Conservation (phyloP, 2,329 filamentous ascomycete genomes). For the Trichoderma hamatum region DNA sequence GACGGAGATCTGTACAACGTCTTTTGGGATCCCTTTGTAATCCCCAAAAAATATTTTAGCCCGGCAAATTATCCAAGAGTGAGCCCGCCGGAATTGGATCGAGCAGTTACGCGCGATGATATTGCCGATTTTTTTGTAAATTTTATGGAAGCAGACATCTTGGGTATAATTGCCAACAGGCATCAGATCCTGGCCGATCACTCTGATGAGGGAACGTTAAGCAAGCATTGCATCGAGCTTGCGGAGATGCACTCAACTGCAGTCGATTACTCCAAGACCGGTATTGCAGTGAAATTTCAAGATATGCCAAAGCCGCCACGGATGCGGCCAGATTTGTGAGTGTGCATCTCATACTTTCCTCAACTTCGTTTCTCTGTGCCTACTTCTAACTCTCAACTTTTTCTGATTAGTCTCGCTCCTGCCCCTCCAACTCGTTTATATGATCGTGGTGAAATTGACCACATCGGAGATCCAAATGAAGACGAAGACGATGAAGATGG, state of each 20-base stretch:
- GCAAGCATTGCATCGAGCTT: constrained; percentile 55
- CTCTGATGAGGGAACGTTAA: constrained; percentile 51
- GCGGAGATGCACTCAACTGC: constrained; percentile 70
- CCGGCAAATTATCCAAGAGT: constrained; percentile 73
- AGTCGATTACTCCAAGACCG: constrained; percentile 78
- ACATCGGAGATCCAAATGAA: constrained; percentile 39
- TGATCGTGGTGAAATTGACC: constrained; percentile 48
- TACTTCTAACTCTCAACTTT: neutral
- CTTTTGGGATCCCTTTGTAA: constrained; percentile 66
- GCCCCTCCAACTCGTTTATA: constrained; percentile 50
- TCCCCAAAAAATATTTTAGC: constrained; percentile 45
- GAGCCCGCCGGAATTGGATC: constrained; percentile 59
- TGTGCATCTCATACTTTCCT: neutral
- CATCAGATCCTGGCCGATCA: constrained; percentile 69
- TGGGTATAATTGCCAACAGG: constrained; percentile 66
- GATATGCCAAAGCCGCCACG: constrained; percentile 46
- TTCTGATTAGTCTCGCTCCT: constrained; percentile 47
- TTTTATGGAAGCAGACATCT: constrained; percentile 69
- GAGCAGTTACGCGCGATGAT: constrained; percentile 62
- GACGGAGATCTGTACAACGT: constrained; percentile 83
- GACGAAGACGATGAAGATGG: constrained; percentile 46
- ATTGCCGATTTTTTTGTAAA: constrained; percentile 82
- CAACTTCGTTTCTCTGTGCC: neutral
- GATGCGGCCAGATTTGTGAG: constrained; percentile 60
- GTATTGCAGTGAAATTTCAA: constrained; percentile 57